phyloP scores from a whole-genome alignment of 73 alveolate species.

The Halteria grandinella region DNA sequence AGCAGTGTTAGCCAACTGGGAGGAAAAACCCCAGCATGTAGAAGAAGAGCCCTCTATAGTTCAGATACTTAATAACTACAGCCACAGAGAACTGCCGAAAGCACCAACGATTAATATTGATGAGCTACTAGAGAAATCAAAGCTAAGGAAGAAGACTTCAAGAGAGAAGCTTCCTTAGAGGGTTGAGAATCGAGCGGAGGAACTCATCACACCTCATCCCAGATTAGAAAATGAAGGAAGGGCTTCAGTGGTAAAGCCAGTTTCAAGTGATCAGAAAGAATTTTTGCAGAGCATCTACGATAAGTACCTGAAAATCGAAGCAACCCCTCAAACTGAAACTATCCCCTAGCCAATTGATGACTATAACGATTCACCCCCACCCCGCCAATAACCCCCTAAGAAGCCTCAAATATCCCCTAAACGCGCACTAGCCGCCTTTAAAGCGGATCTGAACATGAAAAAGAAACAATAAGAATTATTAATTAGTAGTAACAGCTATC shows the following conservation, averaged over 20 bases:
- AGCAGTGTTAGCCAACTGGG: slow-evolving; percentile 23
- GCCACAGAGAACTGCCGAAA: too few relatives aligned
- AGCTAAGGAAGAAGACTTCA: too few relatives aligned
- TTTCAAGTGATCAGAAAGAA: slow-evolving; percentile 44
- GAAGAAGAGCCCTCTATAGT: too few relatives aligned
- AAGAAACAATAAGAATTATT: slow-evolving; percentile 23
- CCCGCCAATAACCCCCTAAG: not conserved
- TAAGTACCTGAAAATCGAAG: slow-evolving; percentile 17
- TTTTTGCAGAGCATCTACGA: slow-evolving; percentile 36
- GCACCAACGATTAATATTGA: too few relatives aligned
- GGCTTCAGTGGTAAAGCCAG: not conserved
- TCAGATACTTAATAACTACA: too few relatives aligned
- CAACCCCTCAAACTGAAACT: not conserved
- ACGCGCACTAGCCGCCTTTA: not conserved
- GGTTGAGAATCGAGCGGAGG: too few relatives aligned
- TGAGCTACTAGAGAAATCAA: too few relatives aligned
- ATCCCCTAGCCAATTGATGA: not conserved
- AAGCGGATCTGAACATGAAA: not conserved
- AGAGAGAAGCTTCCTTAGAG: too few relatives aligned
- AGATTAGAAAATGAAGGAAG: not conserved
- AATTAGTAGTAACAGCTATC: not conserved
- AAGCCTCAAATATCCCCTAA: not conserved
- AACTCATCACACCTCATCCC: too few relatives aligned
- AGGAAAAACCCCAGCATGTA: slow-evolving; percentile 5
- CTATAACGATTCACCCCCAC: not conserved